Conservation (phyloP, 140 eudicot genomes). For the Ambrosia hybrid region DNA sequence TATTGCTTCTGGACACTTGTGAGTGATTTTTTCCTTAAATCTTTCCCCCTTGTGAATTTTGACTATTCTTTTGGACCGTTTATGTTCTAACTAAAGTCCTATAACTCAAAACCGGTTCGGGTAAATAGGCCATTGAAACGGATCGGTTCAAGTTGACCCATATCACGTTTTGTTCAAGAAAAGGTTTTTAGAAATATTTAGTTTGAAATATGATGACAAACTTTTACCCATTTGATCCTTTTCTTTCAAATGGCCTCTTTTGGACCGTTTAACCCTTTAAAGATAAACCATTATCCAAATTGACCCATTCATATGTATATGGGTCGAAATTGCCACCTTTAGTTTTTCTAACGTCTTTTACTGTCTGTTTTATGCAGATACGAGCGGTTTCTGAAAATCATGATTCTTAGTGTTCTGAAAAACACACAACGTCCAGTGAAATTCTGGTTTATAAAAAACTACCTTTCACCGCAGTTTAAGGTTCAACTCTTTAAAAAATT, state of each 20-base stretch:
- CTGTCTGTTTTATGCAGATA: conserved; percentile 56
- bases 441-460: conserved; percentile 97
- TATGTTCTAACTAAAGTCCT: background rate
- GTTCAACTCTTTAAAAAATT: conserved; percentile 23
- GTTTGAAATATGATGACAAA: background rate
- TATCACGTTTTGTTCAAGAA: background rate
- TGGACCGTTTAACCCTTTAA: background rate
- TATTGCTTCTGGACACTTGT: conserved; percentile 98
- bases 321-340: background rate
- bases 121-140: background rate
- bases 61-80: background rate
- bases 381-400: conserved; percentile 85
- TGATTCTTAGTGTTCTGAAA: conserved; percentile 87
- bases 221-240: too few species aligned
- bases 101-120: background rate
- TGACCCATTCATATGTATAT: background rate
- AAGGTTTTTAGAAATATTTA: background rate
- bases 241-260: background rate
- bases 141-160: background rate
- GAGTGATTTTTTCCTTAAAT: conserved; percentile 35
- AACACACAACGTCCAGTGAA: conserved; percentile 86
- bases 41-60: conserved; percentile 10
- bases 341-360: background rate
- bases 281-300: background rate
- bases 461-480: conserved; percentile 96